Percentiles rank a stretch among this genome's conserved stretches.
Evolutionary conservation across 2,329 filamentous ascomycete species (phyloP).

Genomic region (Ceratocystis colombiana): DNA sequence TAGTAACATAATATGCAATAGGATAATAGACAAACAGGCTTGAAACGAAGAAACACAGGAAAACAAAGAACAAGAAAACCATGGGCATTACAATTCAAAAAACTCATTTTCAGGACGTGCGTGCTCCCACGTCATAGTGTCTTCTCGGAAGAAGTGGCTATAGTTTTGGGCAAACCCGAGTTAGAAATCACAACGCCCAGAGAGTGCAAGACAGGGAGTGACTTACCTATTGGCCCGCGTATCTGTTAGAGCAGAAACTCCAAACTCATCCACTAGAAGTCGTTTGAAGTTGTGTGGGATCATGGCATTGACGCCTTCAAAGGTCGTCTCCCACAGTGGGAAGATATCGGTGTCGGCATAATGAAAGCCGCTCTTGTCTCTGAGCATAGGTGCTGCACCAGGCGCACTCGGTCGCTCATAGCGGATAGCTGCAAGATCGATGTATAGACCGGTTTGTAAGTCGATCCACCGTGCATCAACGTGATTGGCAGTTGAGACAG

Average conservation of each 20-base stretch:
- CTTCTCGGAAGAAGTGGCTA: slow-evolving; percentile 37
- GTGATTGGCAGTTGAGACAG: slow-evolving; percentile 28
- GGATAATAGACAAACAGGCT: not conserved
- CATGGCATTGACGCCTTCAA: slow-evolving; percentile 55
- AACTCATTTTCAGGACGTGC: slow-evolving; percentile 12
- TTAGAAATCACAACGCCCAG: slow-evolving; percentile 14
- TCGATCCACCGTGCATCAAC: slow-evolving; percentile 42
- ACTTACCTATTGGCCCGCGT: slow-evolving; percentile 46
- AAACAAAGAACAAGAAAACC: slow-evolving; percentile 11
- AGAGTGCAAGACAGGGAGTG: not conserved
- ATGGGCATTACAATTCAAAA: slow-evolving; percentile 15
- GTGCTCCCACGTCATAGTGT: slow-evolving; percentile 32
- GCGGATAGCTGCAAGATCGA: slow-evolving; percentile 43
- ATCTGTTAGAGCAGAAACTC: slow-evolving; percentile 40
- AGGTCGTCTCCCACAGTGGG: slow-evolving; percentile 57
- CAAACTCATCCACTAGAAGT: slow-evolving; percentile 50
- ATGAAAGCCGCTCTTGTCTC: slow-evolving; percentile 44
- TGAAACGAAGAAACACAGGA: not conserved
- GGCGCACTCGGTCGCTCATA: slow-evolving; percentile 39
- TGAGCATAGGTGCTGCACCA: slow-evolving; percentile 36
- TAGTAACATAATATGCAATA: slow-evolving; percentile 6
- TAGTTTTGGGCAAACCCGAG: slow-evolving; percentile 13
- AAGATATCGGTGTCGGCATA: slow-evolving; percentile 49
- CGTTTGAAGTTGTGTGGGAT: slow-evolving; percentile 55
- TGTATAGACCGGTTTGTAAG: slow-evolving; percentile 39